Conservation (phyloP, 441 rosid genomes). For the Rhodomyrtus psidioides region DNA sequence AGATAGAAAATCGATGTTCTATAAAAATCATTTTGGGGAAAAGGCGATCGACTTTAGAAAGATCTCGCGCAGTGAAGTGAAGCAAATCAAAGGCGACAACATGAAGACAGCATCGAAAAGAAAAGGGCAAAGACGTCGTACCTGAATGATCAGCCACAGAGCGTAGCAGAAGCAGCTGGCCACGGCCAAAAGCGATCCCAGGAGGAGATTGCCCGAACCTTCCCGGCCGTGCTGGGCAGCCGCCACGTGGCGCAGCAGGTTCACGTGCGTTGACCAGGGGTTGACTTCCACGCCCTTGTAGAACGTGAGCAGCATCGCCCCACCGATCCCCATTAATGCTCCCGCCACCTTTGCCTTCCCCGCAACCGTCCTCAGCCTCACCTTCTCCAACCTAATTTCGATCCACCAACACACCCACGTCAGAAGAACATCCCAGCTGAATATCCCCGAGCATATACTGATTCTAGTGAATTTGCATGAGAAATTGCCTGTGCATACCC, state of each 20-base stretch:
- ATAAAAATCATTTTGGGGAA: background rate
- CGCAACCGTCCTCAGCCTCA: slow-evolving; percentile 19
- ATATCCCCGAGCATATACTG: too few species aligned
- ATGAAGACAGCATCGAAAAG: background rate
- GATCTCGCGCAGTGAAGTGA: background rate
- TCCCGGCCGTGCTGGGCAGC: slow-evolving; percentile 3
- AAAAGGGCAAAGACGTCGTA: background rate
- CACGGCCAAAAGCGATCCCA: slow-evolving; percentile 36
- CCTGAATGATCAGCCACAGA: slow-evolving; percentile 49
- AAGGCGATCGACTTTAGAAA: background rate
- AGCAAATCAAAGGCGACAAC: too few species aligned
- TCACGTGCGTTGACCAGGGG: slow-evolving; percentile 33
- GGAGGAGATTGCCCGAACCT: background rate
- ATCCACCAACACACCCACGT: background rate
- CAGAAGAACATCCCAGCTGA: background rate
- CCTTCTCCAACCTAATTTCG: slow-evolving; percentile 39
- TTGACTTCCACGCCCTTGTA: slow-evolving; percentile 40
- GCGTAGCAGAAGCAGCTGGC: slow-evolving; percentile 33
- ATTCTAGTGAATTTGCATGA: background rate
- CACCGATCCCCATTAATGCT: slow-evolving; percentile 46
- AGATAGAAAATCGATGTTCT: background rate
- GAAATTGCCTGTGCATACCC: slow-evolving; percentile 16
- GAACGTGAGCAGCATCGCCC: slow-evolving; percentile 61
- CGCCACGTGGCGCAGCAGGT: slow-evolving; percentile 18
- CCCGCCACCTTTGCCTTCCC: slow-evolving; percentile 65